Conservation (phyloP, 2,329 filamentous ascomycete genomes). For the Penicillium sp. region DNA sequence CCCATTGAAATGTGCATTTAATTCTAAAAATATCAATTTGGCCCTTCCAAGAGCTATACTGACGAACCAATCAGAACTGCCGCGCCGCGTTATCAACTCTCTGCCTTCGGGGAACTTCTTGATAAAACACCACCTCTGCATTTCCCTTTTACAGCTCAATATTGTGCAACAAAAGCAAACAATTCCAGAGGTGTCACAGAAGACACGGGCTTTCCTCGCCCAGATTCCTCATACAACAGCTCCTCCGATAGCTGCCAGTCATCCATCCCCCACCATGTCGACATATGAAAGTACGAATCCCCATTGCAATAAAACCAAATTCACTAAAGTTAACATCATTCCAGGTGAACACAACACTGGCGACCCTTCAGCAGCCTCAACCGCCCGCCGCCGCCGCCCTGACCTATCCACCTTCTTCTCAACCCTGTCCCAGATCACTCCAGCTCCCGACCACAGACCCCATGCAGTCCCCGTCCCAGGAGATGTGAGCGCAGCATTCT, state of each 20-base stretch:
- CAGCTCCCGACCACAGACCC: constrained; percentile 51
- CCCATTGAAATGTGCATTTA: not conserved
- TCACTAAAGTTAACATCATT: constrained; percentile 4
- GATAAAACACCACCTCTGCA: not conserved
- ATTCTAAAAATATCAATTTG: not conserved
- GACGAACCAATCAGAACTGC: constrained; percentile 3
- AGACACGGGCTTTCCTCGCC: constrained; percentile 6
- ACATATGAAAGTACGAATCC: constrained; percentile 41
- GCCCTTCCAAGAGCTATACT: not conserved
- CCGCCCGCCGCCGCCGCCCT: constrained; percentile 52
- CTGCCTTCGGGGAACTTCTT: constrained; percentile 14
- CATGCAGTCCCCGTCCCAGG: constrained; percentile 60
- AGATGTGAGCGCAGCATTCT: constrained; percentile 60
- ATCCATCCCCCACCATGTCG: constrained; percentile 33
- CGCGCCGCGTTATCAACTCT: constrained; percentile 25
- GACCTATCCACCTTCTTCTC: constrained; percentile 66
- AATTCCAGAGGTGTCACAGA: constrained; percentile 11
- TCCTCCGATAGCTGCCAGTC: constrained; percentile 6
- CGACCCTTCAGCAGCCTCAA: constrained; percentile 26
- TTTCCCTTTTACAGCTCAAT: not conserved
- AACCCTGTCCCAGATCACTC: constrained; percentile 58
- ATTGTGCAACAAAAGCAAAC: constrained; percentile 5
- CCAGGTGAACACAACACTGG: constrained; percentile 46
- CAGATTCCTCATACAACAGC: constrained; percentile 1
- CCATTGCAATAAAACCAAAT: not conserved